Evolutionary conservation across 1,284 basidiomycete genomes (phyloP), one percentile per base, ranked within the genome.

Genomic region (Cutaneotrichosporon daszewskae): DNA sequence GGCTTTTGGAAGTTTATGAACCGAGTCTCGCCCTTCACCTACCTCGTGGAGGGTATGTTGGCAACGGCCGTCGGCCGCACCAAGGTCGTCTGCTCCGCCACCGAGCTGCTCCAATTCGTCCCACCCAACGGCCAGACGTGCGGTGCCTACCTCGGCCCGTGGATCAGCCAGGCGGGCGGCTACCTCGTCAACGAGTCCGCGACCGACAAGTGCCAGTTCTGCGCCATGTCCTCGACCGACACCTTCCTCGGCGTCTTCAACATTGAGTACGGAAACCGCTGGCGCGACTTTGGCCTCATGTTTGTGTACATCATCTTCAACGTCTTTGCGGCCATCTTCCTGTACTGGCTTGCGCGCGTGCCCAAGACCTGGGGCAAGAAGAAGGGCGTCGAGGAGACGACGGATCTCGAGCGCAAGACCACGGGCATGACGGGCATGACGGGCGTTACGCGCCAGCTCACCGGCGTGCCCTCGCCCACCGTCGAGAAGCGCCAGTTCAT

Each of bases 1-100:
- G 59, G 61, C 12, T 87, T 84, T 82, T 87, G 85, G 85, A 73
- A 74, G 53, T 89, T 85, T 82, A 85, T 87, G 82, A 85, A 87
- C 69, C 77, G 76, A 37, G 66, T 85, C 5, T 84, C 84, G 2
- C 86, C 86, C 0, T 87, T 81, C 69, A 85, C 83, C 8, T 74
- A 70, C 51, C 47, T 73, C 18, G 62, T 71, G 32, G 72, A 74
- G 44, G 69, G 69, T 11, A 64, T 74, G 41, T 56, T 74, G 14
- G 57, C 55, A 16, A 88, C 84, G 10, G 87, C 87, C 58, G 60
- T 64, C 19, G 63, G 62, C 27, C 51, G 67, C 38, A 51, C 62
- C 25, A 47, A 55, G 0, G 70, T 76, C 13, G 57, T 64, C n/a
- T 77, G 76, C 56, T 48, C 59, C 1, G 19, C 48, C 1, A 37